Conservation (phyloP, 768 basidiomycete species). For the Lactarius tabidus region DNA sequence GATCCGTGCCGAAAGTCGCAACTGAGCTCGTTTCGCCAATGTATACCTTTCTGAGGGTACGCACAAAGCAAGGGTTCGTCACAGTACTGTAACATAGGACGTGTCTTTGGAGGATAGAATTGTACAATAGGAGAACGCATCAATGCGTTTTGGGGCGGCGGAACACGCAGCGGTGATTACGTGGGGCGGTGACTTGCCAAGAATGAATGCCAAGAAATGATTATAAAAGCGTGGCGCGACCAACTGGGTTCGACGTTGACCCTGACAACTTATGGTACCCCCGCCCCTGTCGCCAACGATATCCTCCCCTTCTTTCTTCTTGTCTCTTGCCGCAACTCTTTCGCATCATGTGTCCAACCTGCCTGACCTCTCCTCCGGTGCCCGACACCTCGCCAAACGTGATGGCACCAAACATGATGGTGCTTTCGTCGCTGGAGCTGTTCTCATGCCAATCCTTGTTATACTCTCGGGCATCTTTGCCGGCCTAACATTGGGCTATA, state of each 20-base stretch:
- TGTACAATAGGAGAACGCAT: no score
- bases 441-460: conserved; percentile 81
- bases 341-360: conserved; percentile 26
- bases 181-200: background rate
- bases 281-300: conserved; percentile 14
- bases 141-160: no score
- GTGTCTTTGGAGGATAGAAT: no score
- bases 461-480: conserved; percentile 83
- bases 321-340: conserved; percentile 23
- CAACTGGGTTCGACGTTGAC: background rate
- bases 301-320: conserved; percentile 19
- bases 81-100: no score
- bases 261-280: conserved; percentile 25
- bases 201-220: no score
- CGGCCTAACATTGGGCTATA: conserved; percentile 88
- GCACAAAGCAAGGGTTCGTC: no score
- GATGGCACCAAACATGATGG: conserved; percentile 27
- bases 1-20: background rate
- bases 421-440: conserved; percentile 40
- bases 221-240: conserved; percentile 8
- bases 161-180: background rate
- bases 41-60: background rate
- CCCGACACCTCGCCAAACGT: conserved; percentile 34
- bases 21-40: background rate
- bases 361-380: background rate